Evolutionary conservation across 2,329 filamentous ascomycete genomes (phyloP).

Genomic region (Penicillium aurantiogriseum): DNA sequence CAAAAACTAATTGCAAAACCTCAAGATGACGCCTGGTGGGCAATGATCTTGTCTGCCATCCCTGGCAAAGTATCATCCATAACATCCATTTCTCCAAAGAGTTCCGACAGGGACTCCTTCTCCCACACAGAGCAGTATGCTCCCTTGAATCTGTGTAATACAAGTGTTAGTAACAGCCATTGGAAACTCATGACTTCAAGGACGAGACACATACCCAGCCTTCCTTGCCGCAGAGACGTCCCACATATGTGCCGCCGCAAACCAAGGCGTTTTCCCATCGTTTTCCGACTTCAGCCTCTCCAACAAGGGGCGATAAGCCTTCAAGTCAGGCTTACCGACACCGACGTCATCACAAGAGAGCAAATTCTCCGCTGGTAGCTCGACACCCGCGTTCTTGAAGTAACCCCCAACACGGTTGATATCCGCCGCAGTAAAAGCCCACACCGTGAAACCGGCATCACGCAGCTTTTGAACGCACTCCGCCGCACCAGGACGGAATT

Average conservation of each 20-base stretch:
- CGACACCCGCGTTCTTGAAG: slow-evolving; percentile 25
- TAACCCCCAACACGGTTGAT: slow-evolving; percentile 26
- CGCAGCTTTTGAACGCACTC: slow-evolving; percentile 41
- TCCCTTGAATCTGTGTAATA: slow-evolving; percentile 22
- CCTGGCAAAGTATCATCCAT: slow-evolving; percentile 25
- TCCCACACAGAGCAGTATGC: slow-evolving; percentile 27
- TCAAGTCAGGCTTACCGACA: slow-evolving; percentile 29
- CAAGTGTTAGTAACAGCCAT: background rate
- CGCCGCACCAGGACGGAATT: slow-evolving; percentile 36
- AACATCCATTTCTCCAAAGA: slow-evolving; percentile 33
- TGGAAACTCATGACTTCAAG: background rate
- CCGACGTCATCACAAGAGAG: slow-evolving; percentile 28
- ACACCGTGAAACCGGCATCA: slow-evolving; percentile 30
- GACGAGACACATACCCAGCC: slow-evolving; percentile 21
- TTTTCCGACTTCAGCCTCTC: slow-evolving; percentile 18
- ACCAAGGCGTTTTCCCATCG: slow-evolving; percentile 27
- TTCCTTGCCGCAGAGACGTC: slow-evolving; percentile 29
- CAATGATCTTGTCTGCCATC: slow-evolving; percentile 33
- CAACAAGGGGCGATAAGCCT: slow-evolving; percentile 25
- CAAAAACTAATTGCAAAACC: background rate
- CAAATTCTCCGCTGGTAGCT: slow-evolving; percentile 25
- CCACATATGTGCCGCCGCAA: slow-evolving; percentile 34
- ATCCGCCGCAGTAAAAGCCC: slow-evolving; percentile 32
- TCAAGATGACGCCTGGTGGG: slow-evolving; percentile 13
- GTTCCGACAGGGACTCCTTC: slow-evolving; percentile 23